Percentiles rank a stretch among this genome's conserved stretches.
Conservation (phyloP, 371 early-diverging fungal genomes). For the Rhizopus sp. region DNA sequence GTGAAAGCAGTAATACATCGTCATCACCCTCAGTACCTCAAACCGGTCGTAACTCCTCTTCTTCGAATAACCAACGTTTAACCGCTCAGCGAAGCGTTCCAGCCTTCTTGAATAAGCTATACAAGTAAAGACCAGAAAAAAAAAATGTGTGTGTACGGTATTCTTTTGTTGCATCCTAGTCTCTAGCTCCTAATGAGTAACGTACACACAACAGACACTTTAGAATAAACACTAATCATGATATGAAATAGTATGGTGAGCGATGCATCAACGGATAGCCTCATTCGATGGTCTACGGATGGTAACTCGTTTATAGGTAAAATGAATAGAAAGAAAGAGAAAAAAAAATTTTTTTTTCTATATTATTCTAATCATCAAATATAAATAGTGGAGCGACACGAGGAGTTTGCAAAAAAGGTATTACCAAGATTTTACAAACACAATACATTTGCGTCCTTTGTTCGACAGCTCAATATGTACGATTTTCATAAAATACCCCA, state of each 20-base stretch:
- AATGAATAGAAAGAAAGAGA: background rate
- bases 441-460: slow-evolving; percentile 92
- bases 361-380: background rate
- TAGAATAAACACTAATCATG: too few relatives aligned
- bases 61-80: background rate
- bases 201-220: too few relatives aligned
- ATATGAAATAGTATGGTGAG: slow-evolving; percentile 63
- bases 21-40: slow-evolving; percentile 2
- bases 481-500: slow-evolving; percentile 84
- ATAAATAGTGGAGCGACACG: slow-evolving; percentile 61
- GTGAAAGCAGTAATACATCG: slow-evolving; percentile 1
- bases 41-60: background rate
- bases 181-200: background rate
- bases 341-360: slow-evolving; percentile 6
- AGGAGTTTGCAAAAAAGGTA: slow-evolving; percentile 83
- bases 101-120: slow-evolving; percentile 86
- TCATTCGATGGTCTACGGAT: slow-evolving; percentile 77
- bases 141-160: too few relatives aligned
- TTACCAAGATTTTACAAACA: slow-evolving; percentile 91
- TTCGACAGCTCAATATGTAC: slow-evolving; percentile 94
- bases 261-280: slow-evolving; percentile 61
- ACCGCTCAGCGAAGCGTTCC: slow-evolving; percentile 63
- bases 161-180: too few relatives aligned
- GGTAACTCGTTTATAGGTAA: slow-evolving; percentile 75
- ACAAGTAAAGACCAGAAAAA: slow-evolving; percentile 46